Base-by-base conservation (phyloP, 345 rosid species). In the Angophora floribunda region DNA sequence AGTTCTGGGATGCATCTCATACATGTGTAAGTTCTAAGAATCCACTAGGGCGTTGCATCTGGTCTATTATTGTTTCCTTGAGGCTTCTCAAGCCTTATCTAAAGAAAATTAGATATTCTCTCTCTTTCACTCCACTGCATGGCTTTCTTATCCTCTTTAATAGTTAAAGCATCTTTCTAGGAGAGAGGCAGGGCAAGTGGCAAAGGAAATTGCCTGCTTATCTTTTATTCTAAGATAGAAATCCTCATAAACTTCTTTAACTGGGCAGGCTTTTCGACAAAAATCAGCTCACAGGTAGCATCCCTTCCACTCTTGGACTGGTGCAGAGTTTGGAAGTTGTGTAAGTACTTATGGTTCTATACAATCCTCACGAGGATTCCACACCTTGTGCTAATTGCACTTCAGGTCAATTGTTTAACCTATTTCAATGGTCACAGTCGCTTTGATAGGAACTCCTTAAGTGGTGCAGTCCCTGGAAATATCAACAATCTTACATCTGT, bases 211-310 rank as follows among this genome's bases (percentile, higher is more conserved):
- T 41, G 49, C 82, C 57, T 47, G 4, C 22, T 88, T 51, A 30
- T 65, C 7, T 3, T 87, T 65, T 47, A 75, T 50, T 59, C 44
- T 59, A 53, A 67, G 53, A 78, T 30, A 65, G 7, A 45, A 45
- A 65, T 52, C 32, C 45, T 28, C 52, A 30, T 87, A 17, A 51
- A 52, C 84, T 9, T 75, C 49, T 75, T 75, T 41, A 1, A 41
- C 44, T 41, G 51, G 51, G 78, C 92, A 98, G 99, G 92, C 96
- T 97, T 70, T 95, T 98, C 78, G 97, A 96, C 11, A 91, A 92
- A 92, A 97, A 98, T 93, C 85, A 86, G 47, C 93, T 98, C 85
- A 90, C 84, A 0, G 98, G 99, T 2, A 1, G 7, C 65, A 90
- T 97, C 86, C 99, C 99, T 21, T 47, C 90, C 1, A 92, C 92